These are phyloP conservation scores for Macrocybe sp. DNA, from an alignment of 1,284 basidiomycete genomes.

Conservation along the genomic window DNA sequence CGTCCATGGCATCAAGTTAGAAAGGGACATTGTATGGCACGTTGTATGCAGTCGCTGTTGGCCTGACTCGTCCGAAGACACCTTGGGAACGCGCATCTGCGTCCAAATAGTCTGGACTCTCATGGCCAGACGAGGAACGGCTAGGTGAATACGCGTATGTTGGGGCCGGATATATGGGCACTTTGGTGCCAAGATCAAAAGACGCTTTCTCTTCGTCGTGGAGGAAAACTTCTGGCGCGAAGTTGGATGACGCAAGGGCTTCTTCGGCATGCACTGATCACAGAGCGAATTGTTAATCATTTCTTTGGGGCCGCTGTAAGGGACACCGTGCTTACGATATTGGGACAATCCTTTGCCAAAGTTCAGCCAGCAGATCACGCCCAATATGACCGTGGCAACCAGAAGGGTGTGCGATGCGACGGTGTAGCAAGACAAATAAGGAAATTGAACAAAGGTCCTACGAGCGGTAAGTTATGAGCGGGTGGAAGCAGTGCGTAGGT, in stretches of 20 bases:
- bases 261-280: slow-evolving; percentile 40
- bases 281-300: slow-evolving; percentile 1
- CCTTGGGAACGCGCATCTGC: not conserved
- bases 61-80: not conserved
- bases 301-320: not conserved
- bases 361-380: slow-evolving; percentile 41
- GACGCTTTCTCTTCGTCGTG: slow-evolving; percentile 25
- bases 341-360: slow-evolving; percentile 49
- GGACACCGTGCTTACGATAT: slow-evolving; percentile 32
- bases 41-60: not conserved
- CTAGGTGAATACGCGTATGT: no score
- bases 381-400: slow-evolving; percentile 37
- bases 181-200: slow-evolving; percentile 8
- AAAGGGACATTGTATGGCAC: slow-evolving; percentile 11
- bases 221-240: slow-evolving; percentile 41
- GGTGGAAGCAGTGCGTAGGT: not conserved
- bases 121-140: no score
- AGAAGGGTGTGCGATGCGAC: slow-evolving; percentile 43
- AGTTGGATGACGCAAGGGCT: slow-evolving; percentile 35
- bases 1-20: no score
- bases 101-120: no score
- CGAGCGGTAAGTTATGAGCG: not conserved
- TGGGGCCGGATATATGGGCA: no score
- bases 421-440: slow-evolving; percentile 45
- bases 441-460: slow-evolving; percentile 51